Evolutionary conservation across 345 rosid genomes (phyloP).

Genomic region (Bruguiera sexangula): DNA sequence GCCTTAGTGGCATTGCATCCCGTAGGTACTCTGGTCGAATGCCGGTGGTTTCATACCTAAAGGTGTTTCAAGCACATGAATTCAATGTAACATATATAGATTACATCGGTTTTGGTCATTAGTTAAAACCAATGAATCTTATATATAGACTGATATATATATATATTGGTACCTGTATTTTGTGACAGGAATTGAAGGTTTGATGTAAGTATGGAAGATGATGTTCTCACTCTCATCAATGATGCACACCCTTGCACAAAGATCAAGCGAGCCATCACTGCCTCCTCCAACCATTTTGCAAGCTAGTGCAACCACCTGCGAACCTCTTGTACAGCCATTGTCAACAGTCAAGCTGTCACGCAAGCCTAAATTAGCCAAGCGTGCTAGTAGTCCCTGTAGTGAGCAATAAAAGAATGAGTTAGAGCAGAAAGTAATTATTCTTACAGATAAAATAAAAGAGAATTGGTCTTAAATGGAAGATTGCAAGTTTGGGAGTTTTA

Average conservation of each 20-base stretch:
- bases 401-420: neutral
- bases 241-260: constrained; percentile 77
- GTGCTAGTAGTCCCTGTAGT: constrained; percentile 47
- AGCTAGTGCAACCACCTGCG: constrained; percentile 65
- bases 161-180: constrained; percentile 49
- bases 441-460: neutral
- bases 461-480: neutral
- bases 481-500: neutral
- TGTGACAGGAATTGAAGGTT: constrained; percentile 68
- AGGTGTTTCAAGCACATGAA: neutral
- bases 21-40: constrained; percentile 66
- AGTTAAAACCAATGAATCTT: neutral
- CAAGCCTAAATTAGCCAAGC: constrained; percentile 60
- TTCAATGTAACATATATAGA: neutral
- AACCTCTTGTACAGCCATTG: constrained; percentile 39
- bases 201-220: constrained; percentile 72
- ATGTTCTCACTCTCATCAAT: constrained; percentile 71
- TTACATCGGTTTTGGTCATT: neutral
- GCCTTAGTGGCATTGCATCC: constrained; percentile 69
- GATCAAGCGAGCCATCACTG: constrained; percentile 76
- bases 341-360: constrained; percentile 54
- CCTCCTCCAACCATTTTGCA: constrained; percentile 97
- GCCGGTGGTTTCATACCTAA: constrained; percentile 77
- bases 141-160: neutral
- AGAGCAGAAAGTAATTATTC: neutral